Base-by-base conservation (phyloP, 257 asterid genomes). In the Agastache rugosa region DNA sequence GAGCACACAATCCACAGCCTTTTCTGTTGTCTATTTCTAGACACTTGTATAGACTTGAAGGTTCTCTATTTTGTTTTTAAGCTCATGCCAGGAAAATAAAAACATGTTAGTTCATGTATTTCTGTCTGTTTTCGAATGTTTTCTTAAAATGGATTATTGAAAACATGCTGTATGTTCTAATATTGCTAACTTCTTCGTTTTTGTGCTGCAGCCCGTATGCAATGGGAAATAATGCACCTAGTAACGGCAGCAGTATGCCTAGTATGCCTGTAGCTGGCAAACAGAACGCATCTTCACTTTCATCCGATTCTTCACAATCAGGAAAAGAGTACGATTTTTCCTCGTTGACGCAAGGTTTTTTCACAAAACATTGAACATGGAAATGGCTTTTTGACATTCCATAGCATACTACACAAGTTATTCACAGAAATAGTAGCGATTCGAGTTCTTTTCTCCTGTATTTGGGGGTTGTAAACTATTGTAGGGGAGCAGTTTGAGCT, bases 261-360 rank as follows among this genome's bases (percentile, higher is more conserved):
- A 71, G 74, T 44, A 48, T 48, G 22, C 75, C 91, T 25, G 91
- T 87, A 70, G 80, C 79, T 17, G 80, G 75, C 72, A 80, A 74
- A 81, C 87, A 78, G 65, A 68, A 84, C 50, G 35, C 86, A 41
- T 7, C 91, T 8, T 65, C 93, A 16, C 79, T 78, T 60, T 66
- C 91, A 23, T 80, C 96, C 41, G 72, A 83, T 50, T 75, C 96
- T 72, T 58, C 84, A 2, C 89, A 85, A 84, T 48, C 91, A 0
- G 90, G 86, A 71, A 90, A 87, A 83, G 99, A 94, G 67, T 92
- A 70, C 11, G 97, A 94, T 78, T 94, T 94, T 78, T 94, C 99
- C 80, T 92, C 99, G 15, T 81, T 94, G 89, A 92, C 99, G 4
- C 92, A 90, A 72, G 97, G 93, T 17, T 84, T 92, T 55, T 91